Evolutionary conservation across 371 early-diverging fungal genomes (phyloP).

Genomic region (Syncephalis fuscata): DNA sequence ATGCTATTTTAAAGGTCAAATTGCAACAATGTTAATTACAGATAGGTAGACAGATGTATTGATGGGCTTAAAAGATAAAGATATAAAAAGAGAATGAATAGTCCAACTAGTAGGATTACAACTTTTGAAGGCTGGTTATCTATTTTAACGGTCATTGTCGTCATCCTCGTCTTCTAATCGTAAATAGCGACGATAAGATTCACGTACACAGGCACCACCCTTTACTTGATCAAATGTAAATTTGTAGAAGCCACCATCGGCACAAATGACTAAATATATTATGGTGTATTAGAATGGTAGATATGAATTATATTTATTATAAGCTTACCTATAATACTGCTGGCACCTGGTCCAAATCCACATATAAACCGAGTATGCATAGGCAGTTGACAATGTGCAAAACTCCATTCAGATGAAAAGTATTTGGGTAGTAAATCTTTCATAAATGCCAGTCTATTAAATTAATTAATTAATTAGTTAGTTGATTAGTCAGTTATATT

Average conservation of each 20-base stretch:
- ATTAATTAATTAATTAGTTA: background rate
- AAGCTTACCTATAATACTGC: slow-evolving; percentile 46
- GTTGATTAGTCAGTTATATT: background rate
- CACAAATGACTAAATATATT: slow-evolving; percentile 51
- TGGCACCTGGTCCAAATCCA: slow-evolving; percentile 57
- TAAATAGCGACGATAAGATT: slow-evolving; percentile 41
- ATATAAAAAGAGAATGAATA: too few relatives aligned
- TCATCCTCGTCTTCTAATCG: slow-evolving; percentile 5
- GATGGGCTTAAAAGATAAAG: too few relatives aligned
- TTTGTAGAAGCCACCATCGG: slow-evolving; percentile 73
- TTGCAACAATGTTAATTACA: too few relatives aligned
- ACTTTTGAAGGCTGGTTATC: too few relatives aligned
- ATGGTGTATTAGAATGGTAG: slow-evolving; percentile 1
- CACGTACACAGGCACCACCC: slow-evolving; percentile 60
- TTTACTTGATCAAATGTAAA: slow-evolving; percentile 64
- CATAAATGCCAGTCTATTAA: slow-evolving; percentile 57
- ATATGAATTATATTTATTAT: background rate
- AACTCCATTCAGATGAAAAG: slow-evolving; percentile 87
- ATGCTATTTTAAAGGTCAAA: too few relatives aligned
- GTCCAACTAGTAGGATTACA: too few relatives aligned
- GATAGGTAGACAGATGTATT: too few relatives aligned
- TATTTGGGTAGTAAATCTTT: slow-evolving; percentile 83
- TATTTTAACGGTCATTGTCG: too few relatives aligned
- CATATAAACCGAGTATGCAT: slow-evolving; percentile 63
- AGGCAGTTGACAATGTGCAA: slow-evolving; percentile 71